Evolutionary conservation across 306 rosid genomes (phyloP), one percentile per base, ranked within the genome.

Genomic region (Cicer pinnatifidum): DNA sequence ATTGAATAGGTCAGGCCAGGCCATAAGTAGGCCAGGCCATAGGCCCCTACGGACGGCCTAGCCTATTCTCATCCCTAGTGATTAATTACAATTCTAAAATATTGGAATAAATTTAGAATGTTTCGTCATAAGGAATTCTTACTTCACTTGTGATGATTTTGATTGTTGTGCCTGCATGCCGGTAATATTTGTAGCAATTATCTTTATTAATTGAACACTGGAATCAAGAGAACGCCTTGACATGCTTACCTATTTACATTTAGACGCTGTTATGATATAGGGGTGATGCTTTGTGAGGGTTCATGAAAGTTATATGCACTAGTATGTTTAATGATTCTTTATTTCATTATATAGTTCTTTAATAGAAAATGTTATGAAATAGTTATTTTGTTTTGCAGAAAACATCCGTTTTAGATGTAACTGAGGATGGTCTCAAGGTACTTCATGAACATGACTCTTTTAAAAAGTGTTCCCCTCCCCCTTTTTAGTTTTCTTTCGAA

Each of bases 391-490:
- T 72, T 80, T 75, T 73, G 82, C 92, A 92, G 97, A 92, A 92
- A 89, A 57, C 83, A 12, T 78, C 96, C 37, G 89, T 90, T 67
- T 85, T 92, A 82, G 90, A 92, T 72, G 88, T 81, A 71, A 73
- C 90, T 4, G 93, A 88, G 84, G 93, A 88, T 77, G 64, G 85
- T 78, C 88, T 89, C 11, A 92, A 92, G 97, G 97, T 92, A 88
- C 65, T 15, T 56, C 77, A 67, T 71, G 60, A 64, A 67, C 43
- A 48, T 57, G 50, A 41, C 62, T 81, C 77, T 70, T 57, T 60
- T 69, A 41, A 56, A 59, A 62, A 51, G 1, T 4, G n/a, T 11
- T 76, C 35, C 11, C 56, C 44, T 59, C 12, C 17, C 60, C 23
- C 8, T 8, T 1, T 45, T 59, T 13, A 54, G 47, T 65, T 40